Evolutionary conservation across 345 rosid genomes (phyloP).

Genomic region (Camelina neglecta): DNA sequence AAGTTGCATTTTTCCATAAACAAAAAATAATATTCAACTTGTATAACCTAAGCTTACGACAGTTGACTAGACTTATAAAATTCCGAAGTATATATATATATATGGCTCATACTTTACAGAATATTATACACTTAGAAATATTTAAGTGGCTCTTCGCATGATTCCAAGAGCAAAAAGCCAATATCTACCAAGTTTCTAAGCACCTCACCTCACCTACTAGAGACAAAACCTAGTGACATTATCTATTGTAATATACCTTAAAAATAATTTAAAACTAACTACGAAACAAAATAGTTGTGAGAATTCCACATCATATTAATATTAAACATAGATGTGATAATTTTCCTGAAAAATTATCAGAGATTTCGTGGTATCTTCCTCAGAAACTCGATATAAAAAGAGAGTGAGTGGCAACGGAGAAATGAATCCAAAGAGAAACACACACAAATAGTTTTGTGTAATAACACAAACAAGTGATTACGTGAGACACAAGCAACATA

Average conservation of each 20-base stretch:
- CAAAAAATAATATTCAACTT: not conserved
- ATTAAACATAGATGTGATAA: not conserved
- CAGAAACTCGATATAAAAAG: conserved; percentile 25
- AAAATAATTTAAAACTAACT: not conserved
- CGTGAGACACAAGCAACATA: not conserved
- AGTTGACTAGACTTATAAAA: not conserved
- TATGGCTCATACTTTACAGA: conserved; percentile 3
- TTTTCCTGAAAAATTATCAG: conserved; percentile 9
- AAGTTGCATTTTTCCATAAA: not conserved
- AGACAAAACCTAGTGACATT: not conserved
- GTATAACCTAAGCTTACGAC: not conserved
- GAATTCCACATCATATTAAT: conserved; percentile 17
- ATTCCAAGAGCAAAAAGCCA: conserved; percentile 12
- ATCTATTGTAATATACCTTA: not conserved
- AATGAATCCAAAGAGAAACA: conserved; percentile 26
- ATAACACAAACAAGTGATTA: not conserved
- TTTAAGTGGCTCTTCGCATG: conserved; percentile 29
- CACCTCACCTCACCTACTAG: conserved; percentile 21
- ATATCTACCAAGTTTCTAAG: not conserved
- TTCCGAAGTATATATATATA: too few species aligned
- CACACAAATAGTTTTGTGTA: not conserved
- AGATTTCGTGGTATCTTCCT: conserved; percentile 13
- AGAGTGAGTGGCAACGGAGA: not conserved
- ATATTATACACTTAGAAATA: not conserved
- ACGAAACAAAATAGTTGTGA: not conserved